A percentile compares a stretch with the other conserved stretches of the same genome.
Evolutionary conservation across 2,329 filamentous ascomycete genomes (phyloP).

Genomic region (Fusarium circinatum): DNA sequence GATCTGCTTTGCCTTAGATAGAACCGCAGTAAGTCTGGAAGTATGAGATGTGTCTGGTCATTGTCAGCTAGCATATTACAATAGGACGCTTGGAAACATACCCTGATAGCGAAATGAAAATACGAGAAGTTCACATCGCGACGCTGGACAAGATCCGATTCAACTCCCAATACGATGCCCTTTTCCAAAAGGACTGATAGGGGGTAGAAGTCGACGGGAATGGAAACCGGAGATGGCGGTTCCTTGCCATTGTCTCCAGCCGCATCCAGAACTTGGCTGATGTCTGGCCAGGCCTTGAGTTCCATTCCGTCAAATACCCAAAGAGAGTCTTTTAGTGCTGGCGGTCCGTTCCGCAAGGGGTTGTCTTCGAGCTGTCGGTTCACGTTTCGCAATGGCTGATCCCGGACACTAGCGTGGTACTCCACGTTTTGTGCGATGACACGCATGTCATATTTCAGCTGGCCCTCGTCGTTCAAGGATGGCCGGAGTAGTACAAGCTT

Average conservation of each 20-base stretch:
- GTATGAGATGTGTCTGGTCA: constrained; percentile 84
- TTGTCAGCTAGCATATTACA: constrained; percentile 2
- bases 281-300: constrained; percentile 88
- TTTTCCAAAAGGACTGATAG: constrained; percentile 88
- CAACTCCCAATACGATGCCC: constrained; percentile 88
- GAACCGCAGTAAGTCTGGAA: constrained; percentile 86
- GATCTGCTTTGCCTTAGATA: constrained; percentile 80
- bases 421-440: constrained; percentile 96
- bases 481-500: constrained; percentile 94
- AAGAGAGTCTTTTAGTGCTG: constrained; percentile 81
- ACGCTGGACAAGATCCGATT: constrained; percentile 92
- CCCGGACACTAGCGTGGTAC: constrained; percentile 92
- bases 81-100: constrained; percentile 56
- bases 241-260: constrained; percentile 74
- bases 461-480: constrained; percentile 81
- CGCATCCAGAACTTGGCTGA: constrained; percentile 82
- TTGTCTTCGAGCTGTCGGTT: constrained; percentile 43
- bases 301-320: constrained; percentile 94
- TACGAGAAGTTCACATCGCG: constrained; percentile 92
- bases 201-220: constrained; percentile 95
- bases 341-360: constrained; percentile 43
- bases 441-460: constrained; percentile 97
- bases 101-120: constrained; percentile 86
- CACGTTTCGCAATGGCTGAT: constrained; percentile 68
- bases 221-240: constrained; percentile 76